Evolutionary conservation across 495 filamentous ascomycete genomes (phyloP), one percentile per base, ranked within the genome.

Genomic region (Podospora pseudoanserina): DNA sequence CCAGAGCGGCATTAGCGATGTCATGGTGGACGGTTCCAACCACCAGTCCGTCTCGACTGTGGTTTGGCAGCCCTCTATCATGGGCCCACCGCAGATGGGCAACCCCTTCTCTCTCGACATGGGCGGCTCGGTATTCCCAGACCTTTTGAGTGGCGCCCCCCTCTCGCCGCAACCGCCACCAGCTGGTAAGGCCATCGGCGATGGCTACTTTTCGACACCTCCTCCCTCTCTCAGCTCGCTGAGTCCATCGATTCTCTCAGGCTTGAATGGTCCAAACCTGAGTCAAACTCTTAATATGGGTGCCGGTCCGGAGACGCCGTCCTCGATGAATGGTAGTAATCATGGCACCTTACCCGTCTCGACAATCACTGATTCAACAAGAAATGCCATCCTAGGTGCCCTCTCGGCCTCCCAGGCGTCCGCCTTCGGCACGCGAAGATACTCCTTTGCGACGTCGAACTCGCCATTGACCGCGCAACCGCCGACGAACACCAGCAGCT

Each of bases 301-400:
- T 65, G 80, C 83, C 73, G 84, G 83, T 67, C 86, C 89, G 54
- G 90, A 92, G 73, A 89, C 88, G 66, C 86, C 88, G 60, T 89
- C 87, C 23, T 91, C 90, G 55, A 85, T 91, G 68, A 87, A 84
- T 72, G 86, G 86, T 72, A 85, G 82, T 78, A 85, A 84, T 71
- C 84, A 86, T 75, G 83, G 83, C 71, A 80, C 81, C 71, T 82
- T 83, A 73, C 85, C 84, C 68, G 77, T 86, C 67, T 79, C 85
- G 69, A 86, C 94, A 70, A 94, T 99, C 79, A 96, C 94, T 74
- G 96, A 99, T 82, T 88, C 91, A 76, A 98, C 94, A 68, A 88
- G 95, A 80, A 90, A 91, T 82, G 88, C 94, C 75, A 86, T 97
- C 80, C 79, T 97, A 77, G 84, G 86, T 72, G 92, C 90, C 70